Base-by-base conservation (phyloP, 2,329 filamentous ascomycete genomes). In the Fusarium sp. region DNA sequence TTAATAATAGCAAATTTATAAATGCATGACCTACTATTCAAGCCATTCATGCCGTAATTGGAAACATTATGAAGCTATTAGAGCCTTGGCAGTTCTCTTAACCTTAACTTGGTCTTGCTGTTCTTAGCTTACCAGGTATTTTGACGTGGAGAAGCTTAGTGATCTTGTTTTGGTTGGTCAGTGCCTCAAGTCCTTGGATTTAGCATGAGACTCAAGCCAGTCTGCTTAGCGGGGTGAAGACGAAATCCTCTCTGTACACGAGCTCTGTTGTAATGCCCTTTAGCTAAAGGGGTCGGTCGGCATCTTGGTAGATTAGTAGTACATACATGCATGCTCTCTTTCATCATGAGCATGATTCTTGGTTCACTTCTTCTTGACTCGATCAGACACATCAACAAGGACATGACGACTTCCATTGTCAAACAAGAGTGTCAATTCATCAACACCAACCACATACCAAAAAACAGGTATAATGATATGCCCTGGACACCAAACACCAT, bases 381-480 rank as follows among this genome's bases (percentile, higher is more conserved):
- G 17, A 21, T 46, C 21, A 14, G 21, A 59, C 21, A 27, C 11
- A 27, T 33, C 25, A 15, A 41, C 20, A 41, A 21, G 20, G 17
- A 11, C 21, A 42, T 41, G 18, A 21, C 17, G 7, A 5, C 17
- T 56, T 55, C 17, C 6, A 11, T n/a, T 39, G 46, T 37, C n/a
- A 40, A 43, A 17, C 17, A 41, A 41, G 42, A 47, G 25, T 46
- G 43, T 45, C 37, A 43, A 50, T 66, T 71, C 62, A 66, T 66
- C 52, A 70, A 58, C 37, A 50, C 58, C 61, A 65, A 61, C 40
- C 52, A 20, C 39, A 47, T 48, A 52, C 41, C 60, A 58, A 56
- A 71, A 56, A 71, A 67, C 71, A 77, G 70, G 73, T 72, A 76
- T 76, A 75, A 75, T 74, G 72, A 69, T 67, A 73, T 75, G 72